Evolutionary conservation across 2,329 filamentous ascomycete genomes (phyloP), one percentile per base, ranked within the genome.

Genomic region (Cladorrhinum sp.): DNA sequence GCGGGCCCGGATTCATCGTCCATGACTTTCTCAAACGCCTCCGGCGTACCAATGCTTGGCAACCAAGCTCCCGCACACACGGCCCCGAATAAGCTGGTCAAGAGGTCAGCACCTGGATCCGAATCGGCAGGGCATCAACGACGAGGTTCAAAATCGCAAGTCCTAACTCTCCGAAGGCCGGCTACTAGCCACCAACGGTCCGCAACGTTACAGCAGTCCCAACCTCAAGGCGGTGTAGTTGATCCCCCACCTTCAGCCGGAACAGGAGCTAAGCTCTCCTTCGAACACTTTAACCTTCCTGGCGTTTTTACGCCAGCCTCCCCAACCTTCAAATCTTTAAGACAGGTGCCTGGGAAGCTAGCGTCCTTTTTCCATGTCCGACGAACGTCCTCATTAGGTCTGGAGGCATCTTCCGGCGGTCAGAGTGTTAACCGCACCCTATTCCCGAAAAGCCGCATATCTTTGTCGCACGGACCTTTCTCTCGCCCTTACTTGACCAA

Each of bases 141-240:
- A 61, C 79, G 78, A 61, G 78, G 81, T 64, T 80, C 86, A 30
- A 84, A 77, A 65, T 82, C 86, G 53, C 84, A 88, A 68, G 78
- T 89, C 63, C 82, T 86, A 2, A 86, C 83, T 21, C 80, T 93
- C 62, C 85, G 88, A 61, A 80, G 90, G 67, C 90, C 90, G 57
- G 89, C 89, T 51, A 93, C 90, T 18, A 92, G 90, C 72, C 89
- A 92, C 70, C 89, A 93, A 72, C 82, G 90, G 68, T 89, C 88
- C 51, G 86, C 85, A 33, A 91, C 88, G 1, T 76, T 91, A 26
- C 85, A 90, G 66, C 82, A 86, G 63, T 72, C 77, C 26, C 73
- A 76, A 57, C 55, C 63, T 18, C 65, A 67, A 24, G 62, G 62
- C 42, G 52, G 59, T 33, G 59, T 66, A 26, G 33, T 66, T n/a